Conservation (phyloP, 1,284 basidiomycete species). For the Sparassis latifolia region DNA sequence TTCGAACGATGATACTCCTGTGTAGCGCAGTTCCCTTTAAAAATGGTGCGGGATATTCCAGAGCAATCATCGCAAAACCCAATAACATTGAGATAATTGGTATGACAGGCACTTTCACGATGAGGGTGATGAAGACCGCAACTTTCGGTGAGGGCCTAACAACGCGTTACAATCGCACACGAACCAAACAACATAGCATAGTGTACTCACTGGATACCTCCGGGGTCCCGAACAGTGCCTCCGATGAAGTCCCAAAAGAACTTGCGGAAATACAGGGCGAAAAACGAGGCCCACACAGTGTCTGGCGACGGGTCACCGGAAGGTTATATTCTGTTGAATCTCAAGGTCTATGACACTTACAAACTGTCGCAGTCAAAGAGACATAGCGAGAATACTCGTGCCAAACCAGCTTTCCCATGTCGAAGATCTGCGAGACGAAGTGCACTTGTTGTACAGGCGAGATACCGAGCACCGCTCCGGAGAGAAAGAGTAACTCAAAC, state of each 20-base stretch:
- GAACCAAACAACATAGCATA: too few relatives aligned
- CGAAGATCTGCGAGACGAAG: conserved; percentile 11
- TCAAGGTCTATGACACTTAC: conserved; percentile 42
- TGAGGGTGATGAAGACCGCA: conserved; percentile 60
- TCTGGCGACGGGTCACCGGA: conserved; percentile 36
- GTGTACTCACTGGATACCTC: conserved; percentile 69
- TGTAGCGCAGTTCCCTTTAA: conserved; percentile 52
- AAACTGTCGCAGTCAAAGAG: conserved; percentile 64
- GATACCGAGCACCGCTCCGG: conserved; percentile 26
- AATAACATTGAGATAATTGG: conserved; percentile 61
- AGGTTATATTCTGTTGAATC: conserved; percentile 5
- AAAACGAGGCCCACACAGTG: conserved; percentile 73
- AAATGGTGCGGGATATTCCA: conserved; percentile 63
- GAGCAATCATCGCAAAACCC: conserved; percentile 47
- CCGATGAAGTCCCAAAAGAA: conserved; percentile 86
- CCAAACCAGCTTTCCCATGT: conserved; percentile 82
- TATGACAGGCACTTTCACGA: conserved; percentile 69
- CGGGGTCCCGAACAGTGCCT: conserved; percentile 65
- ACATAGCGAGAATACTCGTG: conserved; percentile 73
- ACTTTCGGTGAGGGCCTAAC: conserved; percentile 58
- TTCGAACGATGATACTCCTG: conserved; percentile 57
- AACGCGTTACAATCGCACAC: background rate
- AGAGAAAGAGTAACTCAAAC: conserved; percentile 15
- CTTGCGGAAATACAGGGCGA: conserved; percentile 77
- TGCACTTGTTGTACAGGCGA: conserved; percentile 13